Conservation (phyloP, 2,329 filamentous ascomycete species). For the Fusarium domesticum region DNA sequence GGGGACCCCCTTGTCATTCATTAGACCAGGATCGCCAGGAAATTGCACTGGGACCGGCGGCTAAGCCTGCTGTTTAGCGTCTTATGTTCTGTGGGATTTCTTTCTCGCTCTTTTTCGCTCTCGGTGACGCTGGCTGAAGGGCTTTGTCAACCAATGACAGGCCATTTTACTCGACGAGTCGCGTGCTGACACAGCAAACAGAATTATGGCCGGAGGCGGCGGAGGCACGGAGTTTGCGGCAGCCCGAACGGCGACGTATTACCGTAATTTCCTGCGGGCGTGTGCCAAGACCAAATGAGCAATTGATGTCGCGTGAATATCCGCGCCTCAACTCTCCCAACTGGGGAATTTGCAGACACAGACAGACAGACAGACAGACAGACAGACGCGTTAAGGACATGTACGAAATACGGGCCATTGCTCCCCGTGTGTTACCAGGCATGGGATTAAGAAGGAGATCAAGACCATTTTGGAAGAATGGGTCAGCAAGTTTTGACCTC, state of each 20-base stretch:
- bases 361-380: neutral
- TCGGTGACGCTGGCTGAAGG: neutral
- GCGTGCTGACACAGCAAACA: slow-evolving; percentile 24
- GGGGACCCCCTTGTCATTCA: slow-evolving; percentile 14
- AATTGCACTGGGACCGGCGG: slow-evolving; percentile 26
- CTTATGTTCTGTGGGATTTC: slow-evolving; percentile 1
- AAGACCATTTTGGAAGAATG: neutral
- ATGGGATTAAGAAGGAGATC: neutral
- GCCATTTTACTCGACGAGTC: slow-evolving; percentile 11
- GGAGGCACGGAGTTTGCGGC: slow-evolving; percentile 27
- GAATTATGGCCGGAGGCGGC: slow-evolving; percentile 13
- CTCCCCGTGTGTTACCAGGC: neutral
- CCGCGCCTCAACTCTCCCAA: no score
- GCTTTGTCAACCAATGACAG: slow-evolving; percentile 16
- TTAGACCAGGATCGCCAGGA: slow-evolving; percentile 19
- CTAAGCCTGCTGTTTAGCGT: slow-evolving; percentile 23
- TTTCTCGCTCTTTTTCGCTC: slow-evolving; percentile 19
- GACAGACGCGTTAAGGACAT: neutral
- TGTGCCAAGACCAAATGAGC: slow-evolving; percentile 22
- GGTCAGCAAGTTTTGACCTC: no score
- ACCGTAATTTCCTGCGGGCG: slow-evolving; percentile 27
- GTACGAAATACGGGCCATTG: neutral
- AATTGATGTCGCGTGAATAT: slow-evolving; percentile 24
- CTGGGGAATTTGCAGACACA: slow-evolving; percentile 12
- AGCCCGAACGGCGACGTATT: slow-evolving; percentile 26